A percentile compares a stretch with the other conserved stretches of the same genome.
Evolutionary conservation across 306 rosid genomes (phyloP).

Genomic region (Adenanthera pavonina): DNA sequence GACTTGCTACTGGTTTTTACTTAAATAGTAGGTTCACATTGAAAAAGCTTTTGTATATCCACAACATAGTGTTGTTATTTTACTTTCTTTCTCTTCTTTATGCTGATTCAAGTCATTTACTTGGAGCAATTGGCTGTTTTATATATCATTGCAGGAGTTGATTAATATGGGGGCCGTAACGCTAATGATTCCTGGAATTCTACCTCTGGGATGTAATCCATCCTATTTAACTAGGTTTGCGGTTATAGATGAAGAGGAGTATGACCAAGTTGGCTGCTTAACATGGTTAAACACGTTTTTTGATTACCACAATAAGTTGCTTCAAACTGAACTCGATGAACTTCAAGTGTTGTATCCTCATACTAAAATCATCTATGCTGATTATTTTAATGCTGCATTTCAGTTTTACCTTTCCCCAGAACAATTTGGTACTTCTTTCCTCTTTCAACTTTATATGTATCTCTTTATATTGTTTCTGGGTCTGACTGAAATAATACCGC

Average conservation of each 20-base stretch:
- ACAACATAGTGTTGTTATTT: neutral
- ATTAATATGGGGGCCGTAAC: conserved; percentile 58
- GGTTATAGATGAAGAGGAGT: conserved; percentile 36
- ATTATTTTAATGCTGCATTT: conserved; percentile 53
- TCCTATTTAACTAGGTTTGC: conserved; percentile 39
- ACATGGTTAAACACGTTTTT: conserved; percentile 49
- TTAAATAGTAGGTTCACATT: neutral
- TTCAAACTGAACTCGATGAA: conserved; percentile 44
- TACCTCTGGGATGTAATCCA: conserved; percentile 64
- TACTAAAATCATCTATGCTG: conserved; percentile 54
- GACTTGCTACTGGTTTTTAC: neutral
- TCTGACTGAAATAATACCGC: conserved; percentile 1
- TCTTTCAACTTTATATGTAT: neutral
- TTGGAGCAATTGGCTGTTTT: conserved; percentile 1
- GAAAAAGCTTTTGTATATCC: neutral
- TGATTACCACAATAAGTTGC: conserved; percentile 51
- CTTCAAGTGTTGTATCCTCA: conserved; percentile 50
- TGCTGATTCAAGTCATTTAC: conserved; percentile 8
- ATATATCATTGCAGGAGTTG: conserved; percentile 48
- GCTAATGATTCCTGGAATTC: conserved; percentile 59
- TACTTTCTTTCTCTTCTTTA: neutral
- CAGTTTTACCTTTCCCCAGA: conserved; percentile 44
- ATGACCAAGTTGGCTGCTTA: conserved; percentile 57
- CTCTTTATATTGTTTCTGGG: neutral
- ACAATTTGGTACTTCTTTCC: conserved; percentile 48